Percentiles rank a stretch among this genome's conserved stretches.
phyloP scores from a whole-genome alignment of 345 rosid genomes.

The Firmiana major region DNA sequence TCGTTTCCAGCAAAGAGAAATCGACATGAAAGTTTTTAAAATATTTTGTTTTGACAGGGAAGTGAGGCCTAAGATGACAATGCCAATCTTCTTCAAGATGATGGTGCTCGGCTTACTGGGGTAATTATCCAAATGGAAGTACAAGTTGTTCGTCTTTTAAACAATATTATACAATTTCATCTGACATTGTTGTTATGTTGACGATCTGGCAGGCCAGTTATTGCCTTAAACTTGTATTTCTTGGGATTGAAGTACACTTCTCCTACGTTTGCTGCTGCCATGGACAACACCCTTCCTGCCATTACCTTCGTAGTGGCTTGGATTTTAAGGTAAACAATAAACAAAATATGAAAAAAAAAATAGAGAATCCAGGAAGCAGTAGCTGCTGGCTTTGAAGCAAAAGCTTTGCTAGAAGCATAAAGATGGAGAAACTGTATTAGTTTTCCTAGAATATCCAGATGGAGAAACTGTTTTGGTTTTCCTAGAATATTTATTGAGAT shows the following conservation, averaged over 20 bases:
- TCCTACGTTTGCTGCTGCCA: slow-evolving; percentile 79
- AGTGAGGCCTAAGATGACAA: slow-evolving; percentile 71
- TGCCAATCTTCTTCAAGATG: slow-evolving; percentile 55
- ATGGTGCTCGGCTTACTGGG: slow-evolving; percentile 60
- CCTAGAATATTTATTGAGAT: too few relatives aligned
- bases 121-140: slow-evolving; percentile 34
- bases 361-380: background rate
- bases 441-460: too few relatives aligned
- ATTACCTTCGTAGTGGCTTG: slow-evolving; percentile 75
- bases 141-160: background rate
- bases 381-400: background rate
- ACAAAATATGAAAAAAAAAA: background rate
- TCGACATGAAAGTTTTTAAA: background rate
- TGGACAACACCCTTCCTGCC: slow-evolving; percentile 82
- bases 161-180: background rate
- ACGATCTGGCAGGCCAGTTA: slow-evolving; percentile 58
- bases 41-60: slow-evolving; percentile 40
- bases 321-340: slow-evolving; percentile 38
- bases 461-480: too few relatives aligned
- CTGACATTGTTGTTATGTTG: background rate
- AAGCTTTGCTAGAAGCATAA: background rate
- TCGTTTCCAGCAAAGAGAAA: background rate
- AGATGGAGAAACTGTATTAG: background rate
- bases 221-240: slow-evolving; percentile 72
- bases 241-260: slow-evolving; percentile 81